Conservation (phyloP, 441 rosid genomes). For the Adansonia rubrostipa region DNA sequence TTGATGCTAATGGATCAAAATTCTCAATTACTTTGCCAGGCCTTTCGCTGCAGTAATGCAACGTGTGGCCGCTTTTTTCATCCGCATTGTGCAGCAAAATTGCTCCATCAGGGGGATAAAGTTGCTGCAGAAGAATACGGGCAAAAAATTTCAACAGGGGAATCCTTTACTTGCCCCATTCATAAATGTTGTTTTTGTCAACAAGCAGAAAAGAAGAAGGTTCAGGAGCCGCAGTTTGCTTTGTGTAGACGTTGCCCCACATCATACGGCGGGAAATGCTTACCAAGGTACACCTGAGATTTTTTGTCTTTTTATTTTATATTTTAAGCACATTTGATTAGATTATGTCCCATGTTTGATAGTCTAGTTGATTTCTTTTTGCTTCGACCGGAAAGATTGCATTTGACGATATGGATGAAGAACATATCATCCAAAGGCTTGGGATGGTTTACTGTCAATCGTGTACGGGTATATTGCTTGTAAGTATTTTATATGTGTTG, state of each 20-base stretch:
- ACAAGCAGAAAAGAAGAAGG: slow-evolving; percentile 70
- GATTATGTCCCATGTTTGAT: slow-evolving; percentile 1
- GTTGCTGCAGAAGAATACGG: slow-evolving; percentile 61
- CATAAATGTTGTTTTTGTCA: slow-evolving; percentile 82
- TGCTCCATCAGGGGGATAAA: slow-evolving; percentile 53
- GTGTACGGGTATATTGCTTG: slow-evolving; percentile 82
- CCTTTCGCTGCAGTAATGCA: slow-evolving; percentile 79
- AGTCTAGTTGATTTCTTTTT: slow-evolving; percentile 19
- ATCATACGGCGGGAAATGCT: too few species aligned
- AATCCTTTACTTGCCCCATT: slow-evolving; percentile 72
- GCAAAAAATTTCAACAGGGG: slow-evolving; percentile 62
- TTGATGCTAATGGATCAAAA: slow-evolving; percentile 22
- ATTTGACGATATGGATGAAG: slow-evolving; percentile 53
- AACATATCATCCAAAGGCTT: slow-evolving; percentile 64
- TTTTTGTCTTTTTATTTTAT: neutral
- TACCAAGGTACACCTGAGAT: slow-evolving; percentile 58
- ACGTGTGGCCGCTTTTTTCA: slow-evolving; percentile 92
- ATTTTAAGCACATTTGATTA: neutral
- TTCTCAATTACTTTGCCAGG: slow-evolving; percentile 44
- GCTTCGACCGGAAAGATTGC: slow-evolving; percentile 48
- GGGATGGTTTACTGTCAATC: slow-evolving; percentile 73
- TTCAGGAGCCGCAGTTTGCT: slow-evolving; percentile 68
- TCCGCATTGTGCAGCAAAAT: slow-evolving; percentile 73
- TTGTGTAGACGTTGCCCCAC: slow-evolving; percentile 94
- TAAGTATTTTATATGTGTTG: slow-evolving; percentile 41